Percentiles rank a stretch among this genome's conserved stretches.
These are phyloP conservation scores for Triangularia setosa DNA, from an alignment of 2,329 filamentous ascomycete genomes.

Conservation along the genomic window DNA sequence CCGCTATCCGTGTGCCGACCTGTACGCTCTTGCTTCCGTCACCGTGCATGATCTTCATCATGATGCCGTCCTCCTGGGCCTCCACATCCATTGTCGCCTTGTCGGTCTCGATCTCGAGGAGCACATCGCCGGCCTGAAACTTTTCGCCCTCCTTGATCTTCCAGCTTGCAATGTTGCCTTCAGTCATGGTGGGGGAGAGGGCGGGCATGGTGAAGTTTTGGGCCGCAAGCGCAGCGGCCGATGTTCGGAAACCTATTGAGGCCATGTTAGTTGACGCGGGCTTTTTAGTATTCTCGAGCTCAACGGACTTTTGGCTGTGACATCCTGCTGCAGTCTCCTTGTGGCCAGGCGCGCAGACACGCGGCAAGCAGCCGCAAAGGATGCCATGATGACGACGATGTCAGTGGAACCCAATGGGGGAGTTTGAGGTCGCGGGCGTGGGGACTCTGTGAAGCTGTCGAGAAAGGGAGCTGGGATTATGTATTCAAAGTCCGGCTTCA, in stretches of 20 bases:
- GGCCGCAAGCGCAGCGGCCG: conserved; percentile 62
- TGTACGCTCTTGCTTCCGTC: conserved; percentile 73
- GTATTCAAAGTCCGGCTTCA: not conserved
- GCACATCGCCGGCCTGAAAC: conserved; percentile 77
- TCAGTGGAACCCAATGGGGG: conserved; percentile 16
- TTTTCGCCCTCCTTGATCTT: conserved; percentile 82
- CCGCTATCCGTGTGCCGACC: conserved; percentile 77
- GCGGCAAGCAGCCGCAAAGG: conserved; percentile 60
- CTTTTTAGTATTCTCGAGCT: conserved; percentile 5
- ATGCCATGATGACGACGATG: conserved; percentile 53
- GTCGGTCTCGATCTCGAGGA: conserved; percentile 90
- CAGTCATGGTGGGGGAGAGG: conserved; percentile 88
- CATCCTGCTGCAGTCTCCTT: conserved; percentile 51
- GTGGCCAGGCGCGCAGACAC: conserved; percentile 57
- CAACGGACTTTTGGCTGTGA: conserved; percentile 51
- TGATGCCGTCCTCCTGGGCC: conserved; percentile 81
- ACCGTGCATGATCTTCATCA: conserved; percentile 74
- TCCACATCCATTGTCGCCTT: conserved; percentile 95
- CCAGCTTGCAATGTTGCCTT: conserved; percentile 84
- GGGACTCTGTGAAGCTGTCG: conserved; percentile 2
- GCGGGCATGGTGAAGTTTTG: conserved; percentile 91
- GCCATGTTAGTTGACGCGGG: not conserved
- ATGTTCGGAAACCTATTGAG: conserved; percentile 60
- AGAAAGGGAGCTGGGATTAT: not conserved
- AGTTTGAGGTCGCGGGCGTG: conserved; percentile 9